phyloP scores from a whole-genome alignment of 202 grass and related monocot species.

The Miscanthus sacchariflorus region DNA sequence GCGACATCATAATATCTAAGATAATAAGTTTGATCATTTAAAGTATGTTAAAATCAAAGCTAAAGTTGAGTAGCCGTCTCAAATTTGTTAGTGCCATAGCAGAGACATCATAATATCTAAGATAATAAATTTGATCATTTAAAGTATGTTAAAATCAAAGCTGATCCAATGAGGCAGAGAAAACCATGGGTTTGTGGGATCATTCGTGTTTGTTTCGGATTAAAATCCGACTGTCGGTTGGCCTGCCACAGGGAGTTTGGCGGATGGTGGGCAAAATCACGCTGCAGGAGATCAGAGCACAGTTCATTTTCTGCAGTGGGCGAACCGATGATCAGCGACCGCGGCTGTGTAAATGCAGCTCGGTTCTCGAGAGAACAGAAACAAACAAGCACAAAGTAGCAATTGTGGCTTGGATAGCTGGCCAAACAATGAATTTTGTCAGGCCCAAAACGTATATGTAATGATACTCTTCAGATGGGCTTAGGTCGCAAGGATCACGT shows the following conservation, averaged over 20 bases:
- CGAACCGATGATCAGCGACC: background rate
- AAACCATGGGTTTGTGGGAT: background rate
- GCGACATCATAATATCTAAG: background rate
- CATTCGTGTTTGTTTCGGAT: background rate
- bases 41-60: background rate
- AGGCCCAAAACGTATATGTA: background rate
- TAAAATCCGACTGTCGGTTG: background rate
- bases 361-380: background rate
- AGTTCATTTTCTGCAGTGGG: background rate
- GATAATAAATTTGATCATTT: too few relatives aligned
- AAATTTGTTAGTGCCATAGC: too few relatives aligned
- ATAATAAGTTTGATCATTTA: background rate
- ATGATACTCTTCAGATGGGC: background rate
- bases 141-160: too few relatives aligned
- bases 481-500: too few relatives aligned
- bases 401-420: background rate
- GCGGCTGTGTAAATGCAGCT: background rate
- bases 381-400: background rate
- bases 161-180: background rate
- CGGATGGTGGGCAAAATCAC: background rate
- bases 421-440: background rate
- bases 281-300: background rate
- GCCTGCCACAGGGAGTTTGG: background rate
- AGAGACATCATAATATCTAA: too few relatives aligned
- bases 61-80: background rate